Base-by-base conservation (phyloP, 1,284 basidiomycete species). In the Tilletia walkeri region DNA sequence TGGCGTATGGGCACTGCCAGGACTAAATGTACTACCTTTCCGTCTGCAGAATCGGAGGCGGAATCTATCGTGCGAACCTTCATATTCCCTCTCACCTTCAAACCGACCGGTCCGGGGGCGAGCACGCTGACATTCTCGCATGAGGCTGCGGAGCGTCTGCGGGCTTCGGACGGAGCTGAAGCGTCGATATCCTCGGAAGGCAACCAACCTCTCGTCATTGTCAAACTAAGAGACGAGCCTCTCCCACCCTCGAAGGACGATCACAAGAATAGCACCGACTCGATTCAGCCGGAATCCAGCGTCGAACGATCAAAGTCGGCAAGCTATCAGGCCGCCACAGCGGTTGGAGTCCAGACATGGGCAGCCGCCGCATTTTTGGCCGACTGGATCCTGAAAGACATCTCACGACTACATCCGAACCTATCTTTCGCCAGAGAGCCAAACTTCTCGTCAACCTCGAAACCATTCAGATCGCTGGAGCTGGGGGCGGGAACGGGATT, bases 181-280 rank as follows among this genome's bases (percentile, higher is more conserved):
- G 14, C 41, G 9, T 45, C 41, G 1, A 1, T 14, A 1, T 9
- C 9, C 41, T 45, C 41, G 41, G 41, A 45, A 7, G 41, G 14
- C 41, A n/a, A n/a, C n/a, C 41, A 45, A 45, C 6, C 6, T 9
- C 14, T 45, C 41, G 54, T 56, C n/a, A 56, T 10, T 5, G 54
- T 56, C 54, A 56, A 24, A 56, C 34, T 56, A 30, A n/a, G 54
- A 30, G 54, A 56, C 20, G 54, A 56, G 54, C 54, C 54, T 30
- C 34, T 56, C 20, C 54, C 54, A 30, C 54, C 54, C 24, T 56
- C 54, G 12, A 5, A 24, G 34, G 24, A 56, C 10, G 54, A 56
- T 53, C 1, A n/a, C n/a, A 34, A 12, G 12, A 24, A 20, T 12
- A 34, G 54, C 14, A 24, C 20, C 20, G 24, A 30, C 2, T 20